A percentile compares a stretch with the other conserved stretches of the same genome.
These are phyloP conservation scores for Russula dissimulans DNA, from an alignment of 768 basidiomycete genomes.

Conservation along the genomic window DNA sequence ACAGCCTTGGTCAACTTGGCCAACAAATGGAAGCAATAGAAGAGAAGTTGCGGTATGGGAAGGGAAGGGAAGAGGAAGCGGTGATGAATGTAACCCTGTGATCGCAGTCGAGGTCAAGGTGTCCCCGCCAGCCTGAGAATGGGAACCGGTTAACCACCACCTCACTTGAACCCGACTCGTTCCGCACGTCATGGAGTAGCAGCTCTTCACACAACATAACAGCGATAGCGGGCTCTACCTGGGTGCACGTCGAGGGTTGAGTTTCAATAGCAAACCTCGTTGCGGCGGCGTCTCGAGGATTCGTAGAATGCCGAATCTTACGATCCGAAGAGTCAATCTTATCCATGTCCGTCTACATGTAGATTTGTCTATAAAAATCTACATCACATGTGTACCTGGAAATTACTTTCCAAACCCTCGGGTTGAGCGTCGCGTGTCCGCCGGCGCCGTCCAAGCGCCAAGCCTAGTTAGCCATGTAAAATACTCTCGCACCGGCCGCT, in stretches of 20 bases:
- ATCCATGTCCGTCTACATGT: neutral
- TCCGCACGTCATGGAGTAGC: neutral
- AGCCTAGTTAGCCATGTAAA: neutral
- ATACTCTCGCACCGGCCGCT: neutral
- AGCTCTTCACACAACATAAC: no score
- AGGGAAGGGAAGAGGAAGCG: neutral
- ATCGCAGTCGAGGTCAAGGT: neutral
- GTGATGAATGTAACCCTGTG: neutral
- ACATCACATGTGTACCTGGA: neutral
- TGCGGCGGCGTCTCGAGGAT: conserved; percentile 1
- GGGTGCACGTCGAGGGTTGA: neutral
- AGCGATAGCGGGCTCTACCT: neutral
- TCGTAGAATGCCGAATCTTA: conserved; percentile 8
- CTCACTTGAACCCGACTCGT: neutral
- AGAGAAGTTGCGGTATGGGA: no score
- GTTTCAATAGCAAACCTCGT: neutral
- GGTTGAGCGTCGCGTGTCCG: neutral
- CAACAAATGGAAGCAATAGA: no score
- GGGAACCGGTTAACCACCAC: neutral
- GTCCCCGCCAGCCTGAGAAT: neutral
- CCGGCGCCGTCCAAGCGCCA: neutral
- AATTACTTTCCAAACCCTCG: conserved; percentile 2
- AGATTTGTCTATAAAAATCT: neutral
- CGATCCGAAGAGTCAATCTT: conserved; percentile 12
- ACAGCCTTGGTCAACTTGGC: neutral